phyloP scores from a whole-genome alignment of 768 basidiomycete genomes.

The Sistotremastrum niveocremeum region DNA sequence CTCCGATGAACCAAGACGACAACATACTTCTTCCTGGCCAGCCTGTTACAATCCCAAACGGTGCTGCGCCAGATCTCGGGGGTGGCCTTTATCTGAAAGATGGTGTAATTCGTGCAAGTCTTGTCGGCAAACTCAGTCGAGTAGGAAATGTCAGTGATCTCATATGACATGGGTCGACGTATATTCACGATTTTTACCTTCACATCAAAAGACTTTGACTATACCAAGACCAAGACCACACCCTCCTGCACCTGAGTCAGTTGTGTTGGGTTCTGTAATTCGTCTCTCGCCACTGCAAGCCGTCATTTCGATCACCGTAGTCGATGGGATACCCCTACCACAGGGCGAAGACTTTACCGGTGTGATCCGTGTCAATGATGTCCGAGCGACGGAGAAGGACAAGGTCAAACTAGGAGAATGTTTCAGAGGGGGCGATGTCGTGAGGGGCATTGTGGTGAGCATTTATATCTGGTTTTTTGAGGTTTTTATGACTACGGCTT shows the following conservation, averaged over 20 bases:
- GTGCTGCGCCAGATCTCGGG: constrained; percentile 45
- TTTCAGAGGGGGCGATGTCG: constrained; percentile 85
- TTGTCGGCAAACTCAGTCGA: constrained; percentile 49
- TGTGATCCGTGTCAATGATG: constrained; percentile 78
- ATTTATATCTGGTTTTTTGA: not conserved
- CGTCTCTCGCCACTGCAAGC: constrained; percentile 79
- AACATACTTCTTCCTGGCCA: constrained; percentile 60
- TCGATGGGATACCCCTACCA: constrained; percentile 75
- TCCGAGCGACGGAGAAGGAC: constrained; percentile 83
- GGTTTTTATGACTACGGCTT: not conserved
- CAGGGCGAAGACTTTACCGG: constrained; percentile 81
- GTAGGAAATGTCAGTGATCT: constrained; percentile 55
- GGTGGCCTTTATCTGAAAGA: constrained; percentile 54
- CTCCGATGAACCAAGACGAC: constrained; percentile 1
- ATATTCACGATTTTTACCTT: constrained; percentile 2
- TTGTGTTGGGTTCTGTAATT: constrained; percentile 71
- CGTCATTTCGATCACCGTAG: constrained; percentile 68
- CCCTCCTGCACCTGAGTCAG: constrained; percentile 60
- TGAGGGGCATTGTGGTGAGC: constrained; percentile 72
- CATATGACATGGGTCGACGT: constrained; percentile 11
- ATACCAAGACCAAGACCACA: constrained; percentile 57
- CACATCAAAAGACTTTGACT: constrained; percentile 34
- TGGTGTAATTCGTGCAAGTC: constrained; percentile 50
- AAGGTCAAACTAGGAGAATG: constrained; percentile 81
- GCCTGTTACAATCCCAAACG: constrained; percentile 44